Evolutionary conservation across 768 basidiomycete genomes (phyloP), one percentile per base, ranked within the genome.

Genomic region (Epithele typhae): DNA sequence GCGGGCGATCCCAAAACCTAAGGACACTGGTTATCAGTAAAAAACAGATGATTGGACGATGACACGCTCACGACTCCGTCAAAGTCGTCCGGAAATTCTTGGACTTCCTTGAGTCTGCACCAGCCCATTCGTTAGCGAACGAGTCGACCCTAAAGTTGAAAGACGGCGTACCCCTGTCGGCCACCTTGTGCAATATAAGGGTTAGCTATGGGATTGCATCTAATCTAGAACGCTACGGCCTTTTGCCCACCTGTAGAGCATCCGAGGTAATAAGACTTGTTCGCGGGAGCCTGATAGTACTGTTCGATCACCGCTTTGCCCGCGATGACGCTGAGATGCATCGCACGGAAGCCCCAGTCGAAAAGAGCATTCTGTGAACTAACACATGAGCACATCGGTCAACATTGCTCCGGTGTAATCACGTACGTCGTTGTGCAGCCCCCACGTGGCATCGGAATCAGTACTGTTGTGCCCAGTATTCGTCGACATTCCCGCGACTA

Each of bases 241-340:
- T n/a, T n/a, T n/a, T n/a, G n/a, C n/a, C n/a, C 34, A 49, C 63
- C 65, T 1, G 57, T 62, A 1, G 62, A 63, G 49, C 65, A 66
- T 6, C 65, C 63, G 7, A 60, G 25, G 37, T 55, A 66, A 39
- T 66, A 66, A 14, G 59, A 54, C 47, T 60, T 63, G n/a, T 45
- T 45, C n/a, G 51, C 48, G 4, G 46, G 25, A 4, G 22, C 19
- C 19, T 49, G 50, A 44, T 66, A 66, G 43, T 61, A 66, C 12
- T 51, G 44, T 12, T 58, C 35, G 11, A 62, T 52, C 21, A 66
- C 46, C 41, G 58, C 51, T 45, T 64, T 66, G 1, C 59, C 59
- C 1, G 54, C 44, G n/a, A 61, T 49, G 4, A 58, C 57, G 37
- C 53, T 55, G 14, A 58, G 47, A 45, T 64, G 65, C 40, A 64